These are phyloP conservation scores for Hypoxylon subgilvum DNA, from an alignment of 495 filamentous ascomycete species.

Conservation along the genomic window DNA sequence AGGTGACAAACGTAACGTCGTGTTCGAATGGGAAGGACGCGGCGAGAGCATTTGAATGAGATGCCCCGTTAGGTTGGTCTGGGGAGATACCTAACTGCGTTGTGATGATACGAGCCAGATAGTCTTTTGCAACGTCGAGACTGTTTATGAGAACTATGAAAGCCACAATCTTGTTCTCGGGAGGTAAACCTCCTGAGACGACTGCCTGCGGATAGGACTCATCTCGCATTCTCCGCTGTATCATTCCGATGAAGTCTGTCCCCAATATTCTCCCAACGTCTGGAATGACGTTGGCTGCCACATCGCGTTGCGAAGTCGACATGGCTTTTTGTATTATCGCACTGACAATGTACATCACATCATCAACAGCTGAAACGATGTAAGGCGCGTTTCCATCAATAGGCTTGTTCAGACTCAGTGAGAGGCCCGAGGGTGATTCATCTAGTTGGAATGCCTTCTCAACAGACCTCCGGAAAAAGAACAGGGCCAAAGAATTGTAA, in stretches of 20 bases:
- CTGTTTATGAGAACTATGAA: constrained; percentile 96
- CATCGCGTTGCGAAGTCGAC: constrained; percentile 77
- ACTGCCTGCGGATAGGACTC: constrained; percentile 82
- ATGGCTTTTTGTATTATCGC: constrained; percentile 85
- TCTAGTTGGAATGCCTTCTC: constrained; percentile 99
- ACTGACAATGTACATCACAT: constrained; percentile 99
- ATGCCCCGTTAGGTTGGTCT: constrained; percentile 37
- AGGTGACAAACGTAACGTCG: constrained; percentile 70
- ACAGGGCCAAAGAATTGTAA: constrained; percentile 87
- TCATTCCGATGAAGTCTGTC: constrained; percentile 94
- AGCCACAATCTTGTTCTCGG: constrained; percentile 79
- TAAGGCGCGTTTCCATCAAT: constrained; percentile 79
- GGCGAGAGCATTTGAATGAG: constrained; percentile 51
- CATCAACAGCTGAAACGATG: constrained; percentile 94
- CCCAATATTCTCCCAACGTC: constrained; percentile 84
- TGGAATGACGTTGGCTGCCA: constrained; percentile 78
- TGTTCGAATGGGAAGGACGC: constrained; percentile 78
- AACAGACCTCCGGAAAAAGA: constrained; percentile 94
- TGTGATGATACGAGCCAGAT: constrained; percentile 82
- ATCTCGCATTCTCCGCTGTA: constrained; percentile 95
- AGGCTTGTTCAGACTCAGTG: constrained; percentile 70
- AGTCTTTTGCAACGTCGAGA: constrained; percentile 87
- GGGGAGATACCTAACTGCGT: constrained; percentile 60
- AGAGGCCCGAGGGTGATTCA: constrained; percentile 81
- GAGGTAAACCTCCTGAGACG: constrained; percentile 76